Evolutionary conservation across 768 basidiomycete genomes (phyloP), one percentile per base, ranked within the genome.

Genomic region (Auriscalpium orientale): DNA sequence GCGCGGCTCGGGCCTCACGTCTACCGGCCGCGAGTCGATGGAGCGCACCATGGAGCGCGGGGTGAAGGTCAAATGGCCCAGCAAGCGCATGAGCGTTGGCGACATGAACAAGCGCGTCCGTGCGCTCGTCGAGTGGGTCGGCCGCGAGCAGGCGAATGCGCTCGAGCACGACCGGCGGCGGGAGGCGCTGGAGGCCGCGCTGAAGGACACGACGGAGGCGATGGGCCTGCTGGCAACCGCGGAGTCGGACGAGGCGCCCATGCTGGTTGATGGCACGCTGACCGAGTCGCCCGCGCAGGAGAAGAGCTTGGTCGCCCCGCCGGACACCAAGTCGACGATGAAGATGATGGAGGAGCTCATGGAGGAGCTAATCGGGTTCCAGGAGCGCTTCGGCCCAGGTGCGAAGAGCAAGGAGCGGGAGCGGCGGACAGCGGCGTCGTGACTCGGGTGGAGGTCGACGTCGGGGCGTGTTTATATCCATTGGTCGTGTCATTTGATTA

Each of bases 51-150:
- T 79, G 67, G 86, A 91, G 66, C 76, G 89, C 48, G 89, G 89
- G 9, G 88, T 91, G 13, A 87, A 91, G 69, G 87, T 97, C 56
- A 88, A 91, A 64, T 98, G 91, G 87, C 95, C 95, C 1, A 83
- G 84, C 61, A 94, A 95, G 72, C 80, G 95, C 51, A 94, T 86
- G 82, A 97, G 94, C 62, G 87, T 95, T n/a, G 88, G 85, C 18
- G 95, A 98, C 68, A 95, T 98, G 92, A 90, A 92, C 70, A 97
- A 97, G 73, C 84, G 95, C 22, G 91, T 95, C 21, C 79, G 91
- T 37, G 82, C 87, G 45, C 77, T 98, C 49, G 83, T 95, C 18
- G 95, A 97, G 65, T 98, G 90, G 84, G 91, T 97, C n/a, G 89
- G 87, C 33, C 76, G 91, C 56, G 89, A 92, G 66, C 89, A 92